Evolutionary conservation across 257 asterid genomes (phyloP).

Genomic region (Thymus mandschuricus): DNA sequence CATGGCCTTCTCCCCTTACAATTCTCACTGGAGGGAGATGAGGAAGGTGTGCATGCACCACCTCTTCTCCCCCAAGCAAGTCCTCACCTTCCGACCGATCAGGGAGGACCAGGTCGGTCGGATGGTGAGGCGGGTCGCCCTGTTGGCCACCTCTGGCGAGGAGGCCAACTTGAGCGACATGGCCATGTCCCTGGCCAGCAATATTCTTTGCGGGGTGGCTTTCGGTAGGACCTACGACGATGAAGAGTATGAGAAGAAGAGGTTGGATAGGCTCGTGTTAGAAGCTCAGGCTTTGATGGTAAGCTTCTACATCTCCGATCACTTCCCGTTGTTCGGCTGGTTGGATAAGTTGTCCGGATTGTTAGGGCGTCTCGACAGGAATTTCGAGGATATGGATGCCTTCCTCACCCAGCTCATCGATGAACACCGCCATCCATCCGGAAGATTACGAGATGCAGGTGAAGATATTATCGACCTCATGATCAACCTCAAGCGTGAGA

Average conservation of each 20-base stretch:
- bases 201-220: slow-evolving; percentile 41
- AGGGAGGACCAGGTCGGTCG: slow-evolving; percentile 37
- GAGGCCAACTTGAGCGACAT: slow-evolving; percentile 22
- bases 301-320: slow-evolving; percentile 36
- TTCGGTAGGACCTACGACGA: slow-evolving; percentile 47
- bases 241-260: slow-evolving; percentile 33
- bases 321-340: slow-evolving; percentile 43
- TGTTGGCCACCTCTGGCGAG: background rate
- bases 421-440: slow-evolving; percentile 34
- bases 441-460: background rate
- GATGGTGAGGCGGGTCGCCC: slow-evolving; percentile 22
- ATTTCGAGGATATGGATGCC: slow-evolving; percentile 36
- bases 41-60: slow-evolving; percentile 32
- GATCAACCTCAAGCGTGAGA: slow-evolving; percentile 35
- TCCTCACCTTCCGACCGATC: slow-evolving; percentile 30
- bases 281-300: slow-evolving; percentile 49
- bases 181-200: slow-evolving; percentile 41
- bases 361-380: slow-evolving; percentile 14
- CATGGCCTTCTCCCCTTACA: slow-evolving; percentile 43
- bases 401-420: slow-evolving; percentile 44
- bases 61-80: slow-evolving; percentile 37
- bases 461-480: slow-evolving; percentile 46
- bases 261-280: slow-evolving; percentile 33
- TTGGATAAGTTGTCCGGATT: slow-evolving; percentile 41
- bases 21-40: slow-evolving; percentile 32